phyloP scores from a whole-genome alignment of 192 early-diverging fungal species.

The Gigaspora rosea region DNA sequence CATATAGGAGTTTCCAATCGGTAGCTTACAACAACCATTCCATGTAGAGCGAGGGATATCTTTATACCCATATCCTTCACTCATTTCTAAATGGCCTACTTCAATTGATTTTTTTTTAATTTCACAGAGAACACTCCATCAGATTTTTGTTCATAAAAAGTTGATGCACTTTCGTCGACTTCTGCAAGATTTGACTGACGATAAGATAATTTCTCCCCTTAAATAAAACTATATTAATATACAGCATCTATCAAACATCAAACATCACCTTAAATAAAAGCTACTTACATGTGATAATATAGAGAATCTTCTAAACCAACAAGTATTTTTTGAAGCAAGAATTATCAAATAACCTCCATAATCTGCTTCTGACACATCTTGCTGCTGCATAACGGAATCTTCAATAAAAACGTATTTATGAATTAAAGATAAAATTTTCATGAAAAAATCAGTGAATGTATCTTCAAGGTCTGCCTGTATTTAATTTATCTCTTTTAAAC shows the following conservation, averaged over 20 bases:
- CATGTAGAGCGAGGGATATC: constrained; percentile 24
- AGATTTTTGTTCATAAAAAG: constrained; percentile 25
- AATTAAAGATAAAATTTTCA: constrained; percentile 23
- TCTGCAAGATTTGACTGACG: constrained; percentile 25
- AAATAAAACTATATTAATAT: constrained; percentile 17
- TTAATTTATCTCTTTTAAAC: constrained; percentile 21
- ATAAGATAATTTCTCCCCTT: constrained; percentile 25
- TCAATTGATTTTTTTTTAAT: constrained; percentile 24
- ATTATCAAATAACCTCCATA: too few species aligned
- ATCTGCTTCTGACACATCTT: too few species aligned
- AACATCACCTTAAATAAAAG: constrained; percentile 18
- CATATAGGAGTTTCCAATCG: constrained; percentile 28
- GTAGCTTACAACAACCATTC: constrained; percentile 28
- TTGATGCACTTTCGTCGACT: not conserved
- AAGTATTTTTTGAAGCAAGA: too few species aligned
- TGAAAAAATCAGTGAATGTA: constrained; percentile 21
- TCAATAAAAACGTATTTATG: too few species aligned
- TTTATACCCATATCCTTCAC: constrained; percentile 26
- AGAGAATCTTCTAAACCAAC: constrained; percentile 10
- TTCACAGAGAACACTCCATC: constrained; percentile 8
- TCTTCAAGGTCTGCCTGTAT: constrained; percentile 19
- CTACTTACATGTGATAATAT: constrained; percentile 33
- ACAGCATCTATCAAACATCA: constrained; percentile 26
- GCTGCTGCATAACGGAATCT: too few species aligned
- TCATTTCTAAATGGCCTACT: constrained; percentile 30